These are phyloP conservation scores for Protomyces macrosporus DNA, from an alignment of 1,139 yeast species.

Conservation along the genomic window DNA sequence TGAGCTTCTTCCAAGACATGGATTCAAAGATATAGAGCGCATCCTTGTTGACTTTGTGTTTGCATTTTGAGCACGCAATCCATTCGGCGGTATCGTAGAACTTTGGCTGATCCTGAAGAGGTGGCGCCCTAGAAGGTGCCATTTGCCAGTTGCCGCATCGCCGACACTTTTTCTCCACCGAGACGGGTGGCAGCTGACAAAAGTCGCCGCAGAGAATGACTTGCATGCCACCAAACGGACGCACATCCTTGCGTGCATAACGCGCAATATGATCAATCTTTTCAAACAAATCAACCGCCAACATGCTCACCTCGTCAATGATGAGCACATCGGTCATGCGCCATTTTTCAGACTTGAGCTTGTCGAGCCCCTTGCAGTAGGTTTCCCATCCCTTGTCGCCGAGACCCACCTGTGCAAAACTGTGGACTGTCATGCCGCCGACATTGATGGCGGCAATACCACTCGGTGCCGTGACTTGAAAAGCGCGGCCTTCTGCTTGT, in stretches of 20 bases:
- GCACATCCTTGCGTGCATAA: constrained; percentile 45
- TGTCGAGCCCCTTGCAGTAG: constrained; percentile 53
- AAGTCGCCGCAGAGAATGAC: constrained; percentile 82
- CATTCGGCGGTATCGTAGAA: constrained; percentile 1
- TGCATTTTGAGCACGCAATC: constrained; percentile 1
- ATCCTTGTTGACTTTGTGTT: constrained; percentile 33
- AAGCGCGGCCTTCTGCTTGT: constrained; percentile 35
- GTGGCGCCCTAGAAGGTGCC: neutral
- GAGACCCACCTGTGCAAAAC: constrained; percentile 80
- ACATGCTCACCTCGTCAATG: constrained; percentile 85
- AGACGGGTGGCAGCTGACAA: constrained; percentile 84
- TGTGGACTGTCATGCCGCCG: constrained; percentile 80
- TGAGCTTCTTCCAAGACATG: constrained; percentile 60
- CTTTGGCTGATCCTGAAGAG: neutral
- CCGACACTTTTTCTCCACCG: constrained; percentile 36
- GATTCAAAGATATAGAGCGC: constrained; percentile 72
- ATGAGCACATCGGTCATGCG: constrained; percentile 54
- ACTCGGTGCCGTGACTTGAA: constrained; percentile 86
- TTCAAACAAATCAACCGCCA: constrained; percentile 68
- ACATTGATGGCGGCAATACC: constrained; percentile 90
- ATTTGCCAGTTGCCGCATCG: neutral
- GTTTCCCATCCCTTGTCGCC: constrained; percentile 48
- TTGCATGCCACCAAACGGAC: constrained; percentile 88
- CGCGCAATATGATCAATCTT: constrained; percentile 64
- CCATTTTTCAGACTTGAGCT: constrained; percentile 58